Conservation (phyloP, 768 basidiomycete genomes). For the Punctularia strigosozonata region DNA sequence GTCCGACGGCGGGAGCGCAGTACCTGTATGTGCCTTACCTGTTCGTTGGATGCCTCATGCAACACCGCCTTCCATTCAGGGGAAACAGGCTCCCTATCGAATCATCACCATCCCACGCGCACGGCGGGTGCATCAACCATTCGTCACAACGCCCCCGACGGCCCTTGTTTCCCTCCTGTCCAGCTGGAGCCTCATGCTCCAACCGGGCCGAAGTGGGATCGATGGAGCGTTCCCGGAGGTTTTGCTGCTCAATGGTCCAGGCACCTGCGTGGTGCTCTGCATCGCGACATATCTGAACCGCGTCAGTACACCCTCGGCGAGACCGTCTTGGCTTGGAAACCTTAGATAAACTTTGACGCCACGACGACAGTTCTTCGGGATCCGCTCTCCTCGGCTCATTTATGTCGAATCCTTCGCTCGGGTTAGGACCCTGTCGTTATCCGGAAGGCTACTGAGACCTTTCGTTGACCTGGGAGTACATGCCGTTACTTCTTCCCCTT, state of each 20-base stretch:
- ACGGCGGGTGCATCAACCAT: slow-evolving; percentile 72
- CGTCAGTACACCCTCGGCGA: slow-evolving; percentile 29
- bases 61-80: neutral
- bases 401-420: slow-evolving; percentile 95
- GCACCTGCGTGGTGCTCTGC: slow-evolving; percentile 80
- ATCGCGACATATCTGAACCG: slow-evolving; percentile 57
- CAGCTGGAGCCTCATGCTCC: slow-evolving; percentile 10
- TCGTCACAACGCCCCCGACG: slow-evolving; percentile 58
- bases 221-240: slow-evolving; percentile 74
- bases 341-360: neutral
- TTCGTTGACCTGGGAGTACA: slow-evolving; percentile 63
- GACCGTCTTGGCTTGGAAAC: slow-evolving; percentile 4
- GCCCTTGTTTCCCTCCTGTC: slow-evolving; percentile 44
- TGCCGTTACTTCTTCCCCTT: slow-evolving; percentile 1
- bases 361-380: slow-evolving; percentile 52
- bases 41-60: neutral
- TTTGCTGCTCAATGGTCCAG: slow-evolving; percentile 88
- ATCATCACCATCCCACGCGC: slow-evolving; percentile 77
- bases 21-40: neutral
- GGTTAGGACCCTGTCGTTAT: slow-evolving; percentile 68
- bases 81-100: slow-evolving; percentile 21
- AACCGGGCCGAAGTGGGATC: no score
- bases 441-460: slow-evolving; percentile 70
- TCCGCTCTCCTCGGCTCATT: slow-evolving; percentile 59
- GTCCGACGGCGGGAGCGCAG: neutral